Percentiles rank a stretch among this genome's conserved stretches.
Evolutionary conservation across 495 filamentous ascomycete genomes (phyloP).

Genomic region (Rhizodiscina lignyota): DNA sequence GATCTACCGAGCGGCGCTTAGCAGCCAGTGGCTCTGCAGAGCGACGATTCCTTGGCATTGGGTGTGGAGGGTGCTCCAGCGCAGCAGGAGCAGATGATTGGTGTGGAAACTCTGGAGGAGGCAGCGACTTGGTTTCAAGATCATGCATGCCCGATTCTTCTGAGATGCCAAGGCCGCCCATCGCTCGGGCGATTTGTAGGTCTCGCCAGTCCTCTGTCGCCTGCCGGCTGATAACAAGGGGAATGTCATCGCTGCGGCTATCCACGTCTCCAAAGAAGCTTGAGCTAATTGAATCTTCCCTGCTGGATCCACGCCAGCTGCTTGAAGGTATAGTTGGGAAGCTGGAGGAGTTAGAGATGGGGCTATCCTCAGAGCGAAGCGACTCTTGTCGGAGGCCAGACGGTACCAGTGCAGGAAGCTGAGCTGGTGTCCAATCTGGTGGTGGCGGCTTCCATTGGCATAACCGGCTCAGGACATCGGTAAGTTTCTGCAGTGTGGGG

Average conservation of each 20-base stretch:
- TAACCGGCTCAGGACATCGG: constrained; percentile 64
- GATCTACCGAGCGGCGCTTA: constrained; percentile 42
- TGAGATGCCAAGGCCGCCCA: constrained; percentile 55
- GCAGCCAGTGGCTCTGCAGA: background rate
- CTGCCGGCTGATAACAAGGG: constrained; percentile 55
- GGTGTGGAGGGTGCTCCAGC: constrained; percentile 27
- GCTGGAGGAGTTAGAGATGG: constrained; percentile 63
- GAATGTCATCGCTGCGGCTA: constrained; percentile 61
- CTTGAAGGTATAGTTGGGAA: constrained; percentile 52
- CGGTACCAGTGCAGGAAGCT: constrained; percentile 31
- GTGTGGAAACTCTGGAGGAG: constrained; percentile 41
- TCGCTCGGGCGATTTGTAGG: constrained; percentile 26
- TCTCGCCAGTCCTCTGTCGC: constrained; percentile 51
- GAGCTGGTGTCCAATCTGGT: constrained; percentile 23
- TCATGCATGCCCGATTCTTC: constrained; percentile 21
- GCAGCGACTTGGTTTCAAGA: constrained; percentile 16
- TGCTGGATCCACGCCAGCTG: constrained; percentile 59
- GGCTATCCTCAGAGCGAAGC: constrained; percentile 56
- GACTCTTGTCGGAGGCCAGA: constrained; percentile 46
- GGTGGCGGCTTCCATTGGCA: constrained; percentile 84
- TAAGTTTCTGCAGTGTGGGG: constrained; percentile 73
- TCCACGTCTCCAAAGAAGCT: constrained; percentile 77
- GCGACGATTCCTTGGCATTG: background rate
- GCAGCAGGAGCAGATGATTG: constrained; percentile 51
- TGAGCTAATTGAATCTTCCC: constrained; percentile 73